Evolutionary conservation across 345 rosid species (phyloP).

Genomic region (Eucalyptus marginata): DNA sequence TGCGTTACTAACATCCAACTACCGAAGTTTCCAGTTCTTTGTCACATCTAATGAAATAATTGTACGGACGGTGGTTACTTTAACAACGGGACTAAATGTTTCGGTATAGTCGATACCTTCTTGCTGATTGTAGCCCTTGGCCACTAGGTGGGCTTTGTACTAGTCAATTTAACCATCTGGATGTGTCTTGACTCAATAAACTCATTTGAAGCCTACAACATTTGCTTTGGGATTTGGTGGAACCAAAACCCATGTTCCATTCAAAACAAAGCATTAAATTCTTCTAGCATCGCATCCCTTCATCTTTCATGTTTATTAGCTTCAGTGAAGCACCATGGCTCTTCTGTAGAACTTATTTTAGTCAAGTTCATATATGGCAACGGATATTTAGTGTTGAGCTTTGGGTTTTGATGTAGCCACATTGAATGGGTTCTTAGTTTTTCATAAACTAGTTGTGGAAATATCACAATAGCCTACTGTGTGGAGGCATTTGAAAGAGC

Average conservation of each 20-base stretch:
- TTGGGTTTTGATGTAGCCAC: neutral
- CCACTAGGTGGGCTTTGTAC: neutral
- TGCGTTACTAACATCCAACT: no score
- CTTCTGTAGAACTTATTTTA: no score
- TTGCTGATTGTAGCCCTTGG: neutral
- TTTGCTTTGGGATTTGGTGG: neutral
- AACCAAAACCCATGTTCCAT: no score
- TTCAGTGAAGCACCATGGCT: no score
- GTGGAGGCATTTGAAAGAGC: rapidly evolving
- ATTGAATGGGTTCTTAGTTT: neutral
- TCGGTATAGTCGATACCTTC: no score
- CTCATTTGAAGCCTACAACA: neutral
- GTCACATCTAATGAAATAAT: no score
- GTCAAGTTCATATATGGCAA: no score
- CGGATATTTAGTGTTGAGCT: neutral
- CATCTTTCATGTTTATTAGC: no score
- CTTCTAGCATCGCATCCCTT: no score
- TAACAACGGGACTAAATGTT: no score
- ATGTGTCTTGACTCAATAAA: neutral
- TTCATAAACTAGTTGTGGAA: neutral
- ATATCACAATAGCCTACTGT: neutral
- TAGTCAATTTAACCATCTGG: neutral
- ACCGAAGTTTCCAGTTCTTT: rapidly evolving
- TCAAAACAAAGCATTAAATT: no score
- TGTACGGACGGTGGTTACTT: no score